These are phyloP conservation scores for Annona squamosa DNA, from an alignment of 164 flowering plant species.

Conservation along the genomic window DNA sequence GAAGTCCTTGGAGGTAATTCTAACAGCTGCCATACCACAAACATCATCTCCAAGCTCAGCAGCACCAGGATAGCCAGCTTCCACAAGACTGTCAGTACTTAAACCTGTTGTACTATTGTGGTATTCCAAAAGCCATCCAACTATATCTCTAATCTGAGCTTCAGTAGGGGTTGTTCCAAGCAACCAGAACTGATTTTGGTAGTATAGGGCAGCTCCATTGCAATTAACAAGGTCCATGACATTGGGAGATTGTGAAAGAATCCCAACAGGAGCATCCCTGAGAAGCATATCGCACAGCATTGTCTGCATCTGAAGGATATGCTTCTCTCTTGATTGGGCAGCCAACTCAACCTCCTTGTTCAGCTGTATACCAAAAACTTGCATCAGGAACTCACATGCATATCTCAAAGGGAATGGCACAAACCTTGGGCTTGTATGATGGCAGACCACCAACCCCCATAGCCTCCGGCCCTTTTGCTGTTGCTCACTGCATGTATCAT, in stretches of 20 bases:
- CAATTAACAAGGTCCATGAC: conserved; percentile 74
- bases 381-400: conserved; percentile 75
- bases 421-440: conserved; percentile 61
- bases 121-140: conserved; percentile 48
- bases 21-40: conserved; percentile 73
- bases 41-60: conserved; percentile 50
- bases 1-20: conserved; percentile 48
- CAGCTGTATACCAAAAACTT: conserved; percentile 59
- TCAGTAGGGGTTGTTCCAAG: conserved; percentile 72
- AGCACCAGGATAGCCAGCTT: conserved; percentile 70
- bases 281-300: conserved; percentile 79
- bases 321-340: conserved; percentile 60
- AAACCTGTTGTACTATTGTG: conserved; percentile 51
- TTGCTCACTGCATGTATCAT: conserved; percentile 25
- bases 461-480: conserved; percentile 40
- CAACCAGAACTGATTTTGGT: conserved; percentile 39
- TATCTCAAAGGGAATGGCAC: conserved; percentile 66
- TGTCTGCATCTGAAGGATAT: conserved; percentile 52
- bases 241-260: conserved; percentile 64
- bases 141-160: conserved; percentile 47
- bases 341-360: conserved; percentile 68
- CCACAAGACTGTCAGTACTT: conserved; percentile 70
- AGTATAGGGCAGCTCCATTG: conserved; percentile 75
- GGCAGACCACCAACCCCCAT: conserved; percentile 85
- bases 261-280: conserved; percentile 60